Evolutionary conservation across 2,329 filamentous ascomycete species (phyloP).

Genomic region (Kalaharituber pfeilii): DNA sequence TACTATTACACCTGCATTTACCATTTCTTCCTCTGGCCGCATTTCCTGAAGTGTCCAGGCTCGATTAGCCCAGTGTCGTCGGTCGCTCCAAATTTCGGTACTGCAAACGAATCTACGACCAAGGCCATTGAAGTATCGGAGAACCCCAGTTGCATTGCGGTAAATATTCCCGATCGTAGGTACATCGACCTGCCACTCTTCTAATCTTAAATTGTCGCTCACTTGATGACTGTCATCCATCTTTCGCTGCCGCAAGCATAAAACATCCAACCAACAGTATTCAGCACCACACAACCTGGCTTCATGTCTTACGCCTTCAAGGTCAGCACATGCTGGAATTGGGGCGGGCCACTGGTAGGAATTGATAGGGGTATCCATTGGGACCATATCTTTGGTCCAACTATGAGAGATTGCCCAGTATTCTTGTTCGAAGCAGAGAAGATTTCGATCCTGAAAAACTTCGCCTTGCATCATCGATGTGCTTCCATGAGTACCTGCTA

Average conservation of each 20-base stretch:
- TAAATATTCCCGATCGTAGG: slow-evolving; percentile 4
- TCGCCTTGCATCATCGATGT: neutral
- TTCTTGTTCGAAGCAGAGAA: neutral
- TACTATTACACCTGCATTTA: neutral
- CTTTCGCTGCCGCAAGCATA: neutral
- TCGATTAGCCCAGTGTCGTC: slow-evolving; percentile 2
- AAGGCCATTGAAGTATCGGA: slow-evolving; percentile 3
- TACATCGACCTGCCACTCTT: slow-evolving; percentile 2
- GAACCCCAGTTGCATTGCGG: neutral
- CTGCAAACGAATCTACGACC: neutral
- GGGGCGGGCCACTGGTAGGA: neutral
- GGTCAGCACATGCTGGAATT: neutral
- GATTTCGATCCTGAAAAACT: neutral
- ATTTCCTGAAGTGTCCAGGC: slow-evolving; percentile 4
- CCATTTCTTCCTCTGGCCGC: neutral
- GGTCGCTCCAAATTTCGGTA: neutral
- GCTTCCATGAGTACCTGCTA: neutral
- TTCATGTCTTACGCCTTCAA: neutral
- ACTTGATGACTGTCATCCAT: neutral
- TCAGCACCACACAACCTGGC: neutral
- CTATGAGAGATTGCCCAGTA: neutral
- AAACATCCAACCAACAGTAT: slow-evolving; percentile 2
- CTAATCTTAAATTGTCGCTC: neutral
- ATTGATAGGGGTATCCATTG: neutral
- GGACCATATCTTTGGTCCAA: neutral